Percentiles rank a stretch among this genome's conserved stretches.
These are phyloP conservation scores for Aspergillus diversus DNA, from an alignment of 495 filamentous ascomycete species.

Conservation along the genomic window DNA sequence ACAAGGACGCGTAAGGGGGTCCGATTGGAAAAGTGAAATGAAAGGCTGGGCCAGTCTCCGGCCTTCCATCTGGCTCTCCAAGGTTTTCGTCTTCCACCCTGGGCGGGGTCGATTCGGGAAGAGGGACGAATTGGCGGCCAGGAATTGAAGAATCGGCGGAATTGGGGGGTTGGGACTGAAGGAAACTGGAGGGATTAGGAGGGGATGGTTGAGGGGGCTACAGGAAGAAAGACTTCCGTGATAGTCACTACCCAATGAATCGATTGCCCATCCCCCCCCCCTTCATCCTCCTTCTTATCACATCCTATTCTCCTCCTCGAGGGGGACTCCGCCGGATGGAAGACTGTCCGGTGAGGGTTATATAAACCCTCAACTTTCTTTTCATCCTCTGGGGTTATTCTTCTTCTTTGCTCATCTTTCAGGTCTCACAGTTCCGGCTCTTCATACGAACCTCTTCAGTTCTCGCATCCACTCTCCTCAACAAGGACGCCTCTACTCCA, in stretches of 20 bases:
- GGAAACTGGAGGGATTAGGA: conserved; percentile 35
- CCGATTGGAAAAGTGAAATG: conserved; percentile 33
- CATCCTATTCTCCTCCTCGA: conserved; percentile 25
- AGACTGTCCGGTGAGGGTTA: conserved; percentile 59
- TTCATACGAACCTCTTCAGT: conserved; percentile 14
- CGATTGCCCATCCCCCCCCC: conserved; percentile 36
- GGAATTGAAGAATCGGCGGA: conserved; percentile 38
- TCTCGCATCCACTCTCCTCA: conserved; percentile 17
- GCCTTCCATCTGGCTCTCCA: conserved; percentile 34
- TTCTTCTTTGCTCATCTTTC: conserved; percentile 60
- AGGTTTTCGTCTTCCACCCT: conserved; percentile 44
- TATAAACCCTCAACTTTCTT: conserved; percentile 62
- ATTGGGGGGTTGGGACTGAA: conserved; percentile 45
- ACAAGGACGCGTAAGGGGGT: conserved; percentile 36
- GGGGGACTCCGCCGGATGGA: conserved; percentile 42
- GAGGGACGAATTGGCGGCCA: conserved; percentile 50
- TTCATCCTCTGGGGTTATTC: conserved; percentile 38
- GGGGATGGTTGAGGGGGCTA: conserved; percentile 48
- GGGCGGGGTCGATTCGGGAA: conserved; percentile 54
- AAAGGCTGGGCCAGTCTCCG: conserved; percentile 39
- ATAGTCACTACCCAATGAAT: conserved; percentile 53
- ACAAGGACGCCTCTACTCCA: conserved; percentile 1
- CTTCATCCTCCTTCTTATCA: conserved; percentile 21
- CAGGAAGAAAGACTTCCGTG: conserved; percentile 49
- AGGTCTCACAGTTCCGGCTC: conserved; percentile 42